Base-by-base conservation (phyloP, 1,139 yeast species). In the Suhomyces terraborum region DNA sequence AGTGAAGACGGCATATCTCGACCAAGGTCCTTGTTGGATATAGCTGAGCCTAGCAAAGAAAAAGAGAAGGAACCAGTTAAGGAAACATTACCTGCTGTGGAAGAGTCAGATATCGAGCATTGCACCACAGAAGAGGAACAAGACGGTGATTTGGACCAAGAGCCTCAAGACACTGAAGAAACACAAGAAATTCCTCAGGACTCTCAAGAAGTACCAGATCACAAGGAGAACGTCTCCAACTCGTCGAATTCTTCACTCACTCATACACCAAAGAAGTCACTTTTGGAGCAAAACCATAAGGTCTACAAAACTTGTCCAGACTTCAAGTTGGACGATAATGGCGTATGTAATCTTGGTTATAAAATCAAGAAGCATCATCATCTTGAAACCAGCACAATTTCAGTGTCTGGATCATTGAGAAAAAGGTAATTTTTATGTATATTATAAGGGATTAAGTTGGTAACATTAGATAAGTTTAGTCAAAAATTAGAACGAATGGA, bases 351-450 rank as follows among this genome's bases (percentile, higher is more conserved):
- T 25, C 62, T 73, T 42, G 79, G 79, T 3, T 73, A 73, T 47
- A 66, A 58, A 48, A 59, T 73, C 35, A 69, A 60, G 46, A 71
- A 63, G 51, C 79, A 73, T 50, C 75, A 71, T 51, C 79, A 73
- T 50, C 54, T 63, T 35, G 76, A 69, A 10, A 57, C 70, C 8
- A 66, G 71, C 51, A 64, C 61, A 32, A 64, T 59, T 28, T 59
- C 66, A 1, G 59, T 62, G 19, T 54, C 64, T 6, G 70, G 72
- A 3, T 41, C 56, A 6, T 35, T 53, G 19, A 46, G 58, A 8
- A 52, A 61, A 36, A 41, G 50, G 35, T 31, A 43, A 13, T 38
- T 17, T 29, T 3, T 9, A 17, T 10, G 19, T 29, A 18, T 29
- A 29, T 18, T 29, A 29, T 18, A n/a, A 29, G 32, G 30, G 30